Base-by-base conservation (phyloP, 441 rosid species). In the Flueggea neowawraea region DNA sequence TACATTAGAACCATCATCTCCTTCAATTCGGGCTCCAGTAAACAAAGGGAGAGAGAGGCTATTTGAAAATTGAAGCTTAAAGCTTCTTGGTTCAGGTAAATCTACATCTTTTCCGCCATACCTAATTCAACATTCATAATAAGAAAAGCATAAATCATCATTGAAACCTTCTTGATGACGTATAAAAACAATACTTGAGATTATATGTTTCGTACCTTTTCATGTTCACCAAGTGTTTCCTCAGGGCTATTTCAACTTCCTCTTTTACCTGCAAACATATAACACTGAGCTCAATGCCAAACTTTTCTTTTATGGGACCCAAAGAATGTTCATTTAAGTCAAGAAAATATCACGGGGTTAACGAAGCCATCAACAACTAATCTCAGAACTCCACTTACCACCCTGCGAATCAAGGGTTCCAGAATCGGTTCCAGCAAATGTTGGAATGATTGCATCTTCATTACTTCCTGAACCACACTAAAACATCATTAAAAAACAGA, bases 381-480 rank as follows among this genome's bases (percentile, higher is more conserved):
- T 31, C 4, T 17, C 41, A 69, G 51, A 51, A 66, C 32, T 52
- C 61, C 43, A 69, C 91, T 7, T 82, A 91, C 96, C 96, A 94
- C 99, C 73, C 84, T 82, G 51, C 99, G 96, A 62, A 94, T 84
- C 75, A 94, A 78, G 15, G 99, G 99, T 83, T 90, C 98, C 53
- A 93, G 75, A 82, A 83, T 78, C 3, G 95, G 96, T 77, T 88
- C 98, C 67, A 93, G 82, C 61, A 80, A 73, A 67, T 78, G 86
- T 71, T 88, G 84, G 63, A 87, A 81, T 6, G 93, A 82, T 54
- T 80, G 86, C 76, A 82, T 67, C 78, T 83, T 87, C 80, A 94
- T 86, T 63, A 87, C 96, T 69, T 94, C 99, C 66, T 87, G 88
- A 67, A 94, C 96, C 83, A 86, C 97, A 83, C 99, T 94, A 22